These are phyloP conservation scores for Rutstroemia sydowiana DNA, from an alignment of 2,329 filamentous ascomycete species.

Conservation along the genomic window DNA sequence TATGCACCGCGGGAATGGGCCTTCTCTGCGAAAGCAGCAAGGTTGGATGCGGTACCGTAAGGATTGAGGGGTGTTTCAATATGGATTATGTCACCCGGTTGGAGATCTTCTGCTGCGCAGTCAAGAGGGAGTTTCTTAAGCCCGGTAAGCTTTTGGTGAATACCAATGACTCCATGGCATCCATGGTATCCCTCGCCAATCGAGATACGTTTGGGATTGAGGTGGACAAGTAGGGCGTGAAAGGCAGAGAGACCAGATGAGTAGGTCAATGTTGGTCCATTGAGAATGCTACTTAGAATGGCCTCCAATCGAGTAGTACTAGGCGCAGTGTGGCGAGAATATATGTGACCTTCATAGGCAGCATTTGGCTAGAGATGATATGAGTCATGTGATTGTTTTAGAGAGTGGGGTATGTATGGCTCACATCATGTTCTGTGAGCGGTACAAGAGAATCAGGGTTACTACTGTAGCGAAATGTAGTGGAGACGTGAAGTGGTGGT, in stretches of 20 bases:
- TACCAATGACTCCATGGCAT: constrained; percentile 73
- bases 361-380: constrained; percentile 27
- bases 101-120: constrained; percentile 57
- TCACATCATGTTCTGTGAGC: constrained; percentile 49
- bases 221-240: constrained; percentile 75
- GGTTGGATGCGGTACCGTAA: constrained; percentile 69
- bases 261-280: constrained; percentile 68
- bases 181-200: constrained; percentile 88
- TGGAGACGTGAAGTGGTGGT: constrained; percentile 83
- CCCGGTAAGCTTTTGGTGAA: constrained; percentile 69
- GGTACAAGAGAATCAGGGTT: constrained; percentile 58
- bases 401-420: constrained; percentile 19
- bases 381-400: constrained; percentile 18
- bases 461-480: constrained; percentile 75
- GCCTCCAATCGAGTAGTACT: constrained; percentile 81
- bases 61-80: constrained; percentile 94
- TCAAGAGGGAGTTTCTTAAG: constrained; percentile 66
- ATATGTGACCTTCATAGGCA: constrained; percentile 61
- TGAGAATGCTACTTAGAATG: constrained; percentile 66
- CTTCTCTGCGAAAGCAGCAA: constrained; percentile 62
- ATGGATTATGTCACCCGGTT: constrained; percentile 76
- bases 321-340: constrained; percentile 73
- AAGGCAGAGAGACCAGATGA: constrained; percentile 80
- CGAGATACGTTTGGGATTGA: constrained; percentile 76
- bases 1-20: constrained; percentile 68